These are phyloP conservation scores for Forsythia suspensa DNA, from an alignment of 257 asterid species.

Conservation along the genomic window DNA sequence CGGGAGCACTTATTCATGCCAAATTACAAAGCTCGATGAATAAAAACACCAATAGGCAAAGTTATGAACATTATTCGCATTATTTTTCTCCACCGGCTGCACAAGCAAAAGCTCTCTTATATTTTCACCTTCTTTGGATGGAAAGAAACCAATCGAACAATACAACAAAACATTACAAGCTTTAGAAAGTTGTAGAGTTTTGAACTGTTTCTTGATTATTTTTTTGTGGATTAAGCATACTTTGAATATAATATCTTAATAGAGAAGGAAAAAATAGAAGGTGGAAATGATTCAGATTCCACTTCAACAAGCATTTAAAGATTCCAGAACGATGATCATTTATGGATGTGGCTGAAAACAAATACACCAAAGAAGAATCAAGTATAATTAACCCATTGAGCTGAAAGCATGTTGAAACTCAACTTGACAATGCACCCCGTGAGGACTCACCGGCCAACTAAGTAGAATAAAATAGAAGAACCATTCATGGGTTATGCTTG, in stretches of 20 bases:
- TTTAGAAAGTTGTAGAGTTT: not conserved
- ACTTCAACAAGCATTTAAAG: not conserved
- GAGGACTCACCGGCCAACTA: not conserved
- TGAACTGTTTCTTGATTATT: not conserved
- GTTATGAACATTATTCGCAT: not conserved
- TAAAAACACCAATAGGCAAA: not conserved
- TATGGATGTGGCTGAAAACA: not conserved
- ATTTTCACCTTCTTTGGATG: not conserved
- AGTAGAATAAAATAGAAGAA: not conserved
- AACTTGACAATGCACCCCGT: not conserved
- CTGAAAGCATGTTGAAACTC: not conserved
- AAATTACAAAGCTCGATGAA: not conserved
- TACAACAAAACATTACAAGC: not conserved
- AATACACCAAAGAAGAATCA: not conserved
- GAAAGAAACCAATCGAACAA: not conserved
- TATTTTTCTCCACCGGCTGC: not conserved
- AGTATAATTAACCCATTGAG: not conserved
- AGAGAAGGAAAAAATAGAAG: too few relatives aligned
- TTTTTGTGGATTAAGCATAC: not conserved
- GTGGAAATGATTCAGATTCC: not conserved
- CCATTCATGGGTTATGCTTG: not conserved
- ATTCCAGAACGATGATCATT: not conserved
- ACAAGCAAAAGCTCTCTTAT: not conserved
- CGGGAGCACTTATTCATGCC: not conserved
- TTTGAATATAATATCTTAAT: too few relatives aligned